These are phyloP conservation scores for Colletotrichum acutatum DNA, from an alignment of 2,329 filamentous ascomycete genomes.

Conservation along the genomic window DNA sequence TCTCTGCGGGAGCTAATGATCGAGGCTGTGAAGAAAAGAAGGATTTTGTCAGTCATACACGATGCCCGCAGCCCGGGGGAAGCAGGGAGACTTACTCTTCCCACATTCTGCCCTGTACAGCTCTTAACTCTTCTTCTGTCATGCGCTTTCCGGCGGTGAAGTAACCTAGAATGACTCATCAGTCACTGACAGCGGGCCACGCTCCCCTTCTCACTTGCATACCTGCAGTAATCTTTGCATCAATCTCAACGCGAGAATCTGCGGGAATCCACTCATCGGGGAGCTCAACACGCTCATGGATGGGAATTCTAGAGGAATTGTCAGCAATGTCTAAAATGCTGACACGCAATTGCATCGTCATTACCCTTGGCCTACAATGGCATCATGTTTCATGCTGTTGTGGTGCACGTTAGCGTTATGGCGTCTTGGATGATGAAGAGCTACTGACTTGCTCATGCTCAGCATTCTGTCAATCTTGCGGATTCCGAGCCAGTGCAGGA, in stretches of 20 bases:
- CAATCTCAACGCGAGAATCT: constrained; percentile 97
- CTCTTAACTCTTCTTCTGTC: constrained; percentile 85
- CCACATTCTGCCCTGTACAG: constrained; percentile 91
- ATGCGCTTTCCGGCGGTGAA: constrained; percentile 92
- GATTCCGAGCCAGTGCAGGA: constrained; percentile 97
- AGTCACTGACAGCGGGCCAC: background rate
- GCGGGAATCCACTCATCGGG: constrained; percentile 94
- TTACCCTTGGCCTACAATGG: constrained; percentile 84
- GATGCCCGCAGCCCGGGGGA: background rate
- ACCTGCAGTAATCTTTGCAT: constrained; percentile 97
- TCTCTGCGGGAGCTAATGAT: constrained; percentile 44
- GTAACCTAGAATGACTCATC: constrained; percentile 60
- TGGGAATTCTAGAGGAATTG: constrained; percentile 72
- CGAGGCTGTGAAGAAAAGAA: constrained; percentile 47
- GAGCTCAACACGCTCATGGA: constrained; percentile 89
- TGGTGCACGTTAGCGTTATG: constrained; percentile 5
- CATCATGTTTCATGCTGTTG: constrained; percentile 87
- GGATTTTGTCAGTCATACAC: constrained; percentile 4
- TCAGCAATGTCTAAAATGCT: constrained; percentile 28
- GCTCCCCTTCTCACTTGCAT: constrained; percentile 46
- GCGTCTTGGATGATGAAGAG: background rate
- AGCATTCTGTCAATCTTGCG: constrained; percentile 99
- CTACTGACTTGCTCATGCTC: constrained; percentile 91
- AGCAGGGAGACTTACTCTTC: constrained; percentile 71
- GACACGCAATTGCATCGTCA: constrained; percentile 36